These are phyloP conservation scores for Eutrema yunnanense DNA, from an alignment of 345 rosid genomes.

Conservation along the genomic window DNA sequence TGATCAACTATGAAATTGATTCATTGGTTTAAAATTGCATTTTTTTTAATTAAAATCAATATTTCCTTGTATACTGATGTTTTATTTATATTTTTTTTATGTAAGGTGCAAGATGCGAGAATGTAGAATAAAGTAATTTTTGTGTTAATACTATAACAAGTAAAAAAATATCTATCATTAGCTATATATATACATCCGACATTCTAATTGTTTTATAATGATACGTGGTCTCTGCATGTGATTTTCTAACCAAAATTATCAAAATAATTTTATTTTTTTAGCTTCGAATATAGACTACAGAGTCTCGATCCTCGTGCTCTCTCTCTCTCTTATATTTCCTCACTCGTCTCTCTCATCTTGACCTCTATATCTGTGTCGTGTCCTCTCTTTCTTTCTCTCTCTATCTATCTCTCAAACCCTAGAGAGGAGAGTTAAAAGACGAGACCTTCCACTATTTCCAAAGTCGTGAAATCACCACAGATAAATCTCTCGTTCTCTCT, in stretches of 20 bases:
- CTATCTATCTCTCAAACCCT: conserved; percentile 25
- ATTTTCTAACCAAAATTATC: conserved; percentile 10
- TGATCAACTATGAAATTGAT: no score
- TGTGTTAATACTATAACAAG: neutral
- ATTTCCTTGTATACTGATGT: no score
- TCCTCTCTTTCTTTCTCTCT: conserved; percentile 14
- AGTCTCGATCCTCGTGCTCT: conserved; percentile 43
- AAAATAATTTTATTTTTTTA: neutral
- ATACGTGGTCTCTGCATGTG: conserved; percentile 34
- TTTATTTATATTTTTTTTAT: neutral
- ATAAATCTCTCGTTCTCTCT: neutral
- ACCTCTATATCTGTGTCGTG: conserved; percentile 65
- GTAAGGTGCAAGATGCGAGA: neutral
- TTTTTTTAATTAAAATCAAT: no score
- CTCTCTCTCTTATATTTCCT: conserved; percentile 20
- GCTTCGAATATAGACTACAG: conserved; percentile 9
- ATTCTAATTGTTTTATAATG: conserved; percentile 23
- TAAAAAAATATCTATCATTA: neutral
- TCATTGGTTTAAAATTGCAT: no score
- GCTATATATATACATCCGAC: conserved; percentile 6
- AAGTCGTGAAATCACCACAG: conserved; percentile 28
- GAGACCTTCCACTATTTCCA: conserved; percentile 45
- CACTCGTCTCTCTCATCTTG: conserved; percentile 32
- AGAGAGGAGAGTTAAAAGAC: conserved; percentile 10
- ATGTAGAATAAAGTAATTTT: neutral